These are phyloP conservation scores for Hypocreales sp. DNA, from an alignment of 2,329 filamentous ascomycete genomes.

Conservation along the genomic window DNA sequence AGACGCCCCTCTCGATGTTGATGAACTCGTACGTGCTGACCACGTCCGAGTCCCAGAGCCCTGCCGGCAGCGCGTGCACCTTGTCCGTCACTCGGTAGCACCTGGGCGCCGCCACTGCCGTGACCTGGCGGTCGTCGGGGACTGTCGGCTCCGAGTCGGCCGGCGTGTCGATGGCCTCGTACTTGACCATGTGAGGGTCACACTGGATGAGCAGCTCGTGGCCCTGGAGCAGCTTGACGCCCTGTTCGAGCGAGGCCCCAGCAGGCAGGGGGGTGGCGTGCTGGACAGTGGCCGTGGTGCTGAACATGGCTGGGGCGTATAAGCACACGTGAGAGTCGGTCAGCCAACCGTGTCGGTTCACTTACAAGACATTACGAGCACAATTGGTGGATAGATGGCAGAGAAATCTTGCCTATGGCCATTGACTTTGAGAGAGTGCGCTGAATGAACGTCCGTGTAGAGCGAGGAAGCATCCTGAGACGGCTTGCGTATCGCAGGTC, in stretches of 20 bases:
- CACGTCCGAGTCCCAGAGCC: constrained; percentile 38
- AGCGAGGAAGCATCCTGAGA: too few species aligned
- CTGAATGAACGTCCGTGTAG: too few species aligned
- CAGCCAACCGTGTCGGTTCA: too few species aligned
- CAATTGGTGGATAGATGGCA: too few species aligned
- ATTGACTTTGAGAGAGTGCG: too few species aligned
- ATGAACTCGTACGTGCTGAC: constrained; percentile 39
- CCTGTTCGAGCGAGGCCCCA: constrained; percentile 17
- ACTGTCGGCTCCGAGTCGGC: constrained; percentile 13
- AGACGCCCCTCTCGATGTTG: constrained; percentile 30
- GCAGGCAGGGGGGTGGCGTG: constrained; percentile 28
- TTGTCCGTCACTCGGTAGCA: constrained; percentile 33
- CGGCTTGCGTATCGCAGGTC: too few species aligned
- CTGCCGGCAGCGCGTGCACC: constrained; percentile 35
- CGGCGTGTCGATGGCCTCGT: constrained; percentile 17
- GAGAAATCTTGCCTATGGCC: too few species aligned
- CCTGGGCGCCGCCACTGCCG: constrained; percentile 12
- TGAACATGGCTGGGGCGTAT: constrained; percentile 31
- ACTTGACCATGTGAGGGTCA: constrained; percentile 34
- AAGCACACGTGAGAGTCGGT: too few species aligned
- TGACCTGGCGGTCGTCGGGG: constrained; percentile 11
- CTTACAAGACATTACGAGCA: too few species aligned
- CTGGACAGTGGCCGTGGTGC: constrained; percentile 22
- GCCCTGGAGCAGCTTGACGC: constrained; percentile 31
- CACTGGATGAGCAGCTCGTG: constrained; percentile 35